phyloP scores from a whole-genome alignment of 768 basidiomycete species.

The Lyophyllum atratum region DNA sequence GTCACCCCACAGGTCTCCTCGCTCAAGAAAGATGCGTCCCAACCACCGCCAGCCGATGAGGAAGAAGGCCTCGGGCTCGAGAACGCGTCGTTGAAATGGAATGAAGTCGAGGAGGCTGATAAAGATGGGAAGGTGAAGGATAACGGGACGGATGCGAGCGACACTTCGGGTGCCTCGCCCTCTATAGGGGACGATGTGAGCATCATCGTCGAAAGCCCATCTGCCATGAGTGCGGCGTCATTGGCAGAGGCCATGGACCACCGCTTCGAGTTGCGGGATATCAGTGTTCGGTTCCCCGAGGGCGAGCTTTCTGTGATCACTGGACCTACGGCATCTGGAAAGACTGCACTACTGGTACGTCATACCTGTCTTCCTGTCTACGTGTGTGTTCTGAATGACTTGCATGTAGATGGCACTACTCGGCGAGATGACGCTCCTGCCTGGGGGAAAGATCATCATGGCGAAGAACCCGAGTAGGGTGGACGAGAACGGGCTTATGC shows the following conservation, averaged over 20 bases:
- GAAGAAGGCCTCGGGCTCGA: conserved; percentile 55
- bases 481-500: conserved; percentile 62
- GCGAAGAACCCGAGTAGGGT: conserved; percentile 62
- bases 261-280: conserved; percentile 67
- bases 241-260: conserved; percentile 38
- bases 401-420: conserved; percentile 61
- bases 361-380: neutral
- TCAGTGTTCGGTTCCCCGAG: conserved; percentile 71
- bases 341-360: conserved; percentile 74
- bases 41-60: conserved; percentile 28
- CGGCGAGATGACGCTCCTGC: conserved; percentile 65
- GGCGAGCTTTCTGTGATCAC: conserved; percentile 71
- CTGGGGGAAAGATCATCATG: conserved; percentile 56
- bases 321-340: conserved; percentile 82
- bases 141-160: conserved; percentile 8
- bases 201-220: conserved; percentile 23
- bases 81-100: conserved; percentile 65
- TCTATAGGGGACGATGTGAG: conserved; percentile 16
- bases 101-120: conserved; percentile 40
- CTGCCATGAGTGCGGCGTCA: conserved; percentile 19
- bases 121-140: conserved; percentile 5
- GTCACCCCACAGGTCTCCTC: conserved; percentile 68
- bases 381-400: neutral
- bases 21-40: conserved; percentile 44
- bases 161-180: neutral